Evolutionary conservation across 2,329 filamentous ascomycete species (phyloP).

Genomic region (Alternaria alternata): DNA sequence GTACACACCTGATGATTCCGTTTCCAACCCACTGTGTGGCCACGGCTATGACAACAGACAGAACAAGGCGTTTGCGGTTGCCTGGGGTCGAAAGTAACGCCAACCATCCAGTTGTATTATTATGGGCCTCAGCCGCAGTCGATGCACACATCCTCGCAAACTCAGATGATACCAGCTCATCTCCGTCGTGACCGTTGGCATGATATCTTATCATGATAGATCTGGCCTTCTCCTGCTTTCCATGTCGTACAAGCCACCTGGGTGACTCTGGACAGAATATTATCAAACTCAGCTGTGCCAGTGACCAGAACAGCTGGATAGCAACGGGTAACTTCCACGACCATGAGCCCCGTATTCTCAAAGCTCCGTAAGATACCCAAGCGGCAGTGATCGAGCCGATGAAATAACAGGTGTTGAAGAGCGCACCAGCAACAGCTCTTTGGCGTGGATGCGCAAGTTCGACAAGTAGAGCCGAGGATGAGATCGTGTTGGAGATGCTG

Average conservation of each 20-base stretch:
- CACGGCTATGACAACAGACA: slow-evolving; percentile 49
- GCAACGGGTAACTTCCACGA: slow-evolving; percentile 23
- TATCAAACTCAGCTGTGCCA: slow-evolving; percentile 13
- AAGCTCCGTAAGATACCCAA: slow-evolving; percentile 19
- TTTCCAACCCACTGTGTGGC: slow-evolving; percentile 54
- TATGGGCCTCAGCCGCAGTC: slow-evolving; percentile 1
- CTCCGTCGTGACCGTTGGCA: slow-evolving; percentile 52
- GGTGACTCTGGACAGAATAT: slow-evolving; percentile 62
- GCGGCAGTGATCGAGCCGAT: slow-evolving; percentile 18
- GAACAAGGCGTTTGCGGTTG: slow-evolving; percentile 51
- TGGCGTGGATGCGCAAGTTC: slow-evolving; percentile 28
- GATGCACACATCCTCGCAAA: slow-evolving; percentile 13
- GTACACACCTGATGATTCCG: slow-evolving; percentile 40
- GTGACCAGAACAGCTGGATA: slow-evolving; percentile 15
- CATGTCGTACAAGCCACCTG: slow-evolving; percentile 65
- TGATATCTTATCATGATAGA: slow-evolving; percentile 64
- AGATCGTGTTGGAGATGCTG: slow-evolving; percentile 21
- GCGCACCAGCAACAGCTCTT: slow-evolving; percentile 20
- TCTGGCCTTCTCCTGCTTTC: slow-evolving; percentile 61
- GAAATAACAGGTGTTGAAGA: slow-evolving; percentile 30
- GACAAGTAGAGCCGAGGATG: slow-evolving; percentile 18
- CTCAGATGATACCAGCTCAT: slow-evolving; percentile 17
- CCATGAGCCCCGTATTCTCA: slow-evolving; percentile 17
- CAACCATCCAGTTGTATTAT: slow-evolving; percentile 4
- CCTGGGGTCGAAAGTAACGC: slow-evolving; percentile 37